Evolutionary conservation across 768 basidiomycete genomes (phyloP), one percentile per base, ranked within the genome.

Genomic region (Neoboletus brunneissimus): DNA sequence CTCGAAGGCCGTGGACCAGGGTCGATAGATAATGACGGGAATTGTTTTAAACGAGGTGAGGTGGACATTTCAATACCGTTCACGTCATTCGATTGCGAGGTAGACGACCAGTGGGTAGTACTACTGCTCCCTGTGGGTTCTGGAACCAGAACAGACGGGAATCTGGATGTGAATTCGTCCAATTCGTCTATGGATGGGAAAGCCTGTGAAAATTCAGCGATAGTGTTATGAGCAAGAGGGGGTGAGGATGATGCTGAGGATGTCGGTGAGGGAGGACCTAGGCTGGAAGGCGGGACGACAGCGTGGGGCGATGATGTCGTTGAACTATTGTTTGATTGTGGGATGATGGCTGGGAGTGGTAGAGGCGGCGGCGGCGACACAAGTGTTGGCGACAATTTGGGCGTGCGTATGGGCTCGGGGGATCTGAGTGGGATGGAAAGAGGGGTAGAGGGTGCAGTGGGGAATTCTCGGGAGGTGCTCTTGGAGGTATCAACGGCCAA

Each of bases 121-220:
- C 37, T 57, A 57, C 67, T 72, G 29, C 66, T 65, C 18, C 74
- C 78, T 0, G 78, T 79, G 18, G 61, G 61, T 45, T 65, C 46
- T n/a, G 80, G 76, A 18, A 77, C 48, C 5, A 82, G 79, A 16
- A 80, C 75, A 9, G 82, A 75, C 29, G 82, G 81, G 35, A 85
- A 73, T 43, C 70, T 73, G 59, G 82, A 75, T 8, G 70, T 68
- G 53, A 76, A 72, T 66, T 85, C 84, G 57, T 90, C 83, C 29
- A 91, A 72, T 66, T 91, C 88, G 64, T 88, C 84, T 62, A 92
- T 88, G 10, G 89, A 80, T 0, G 89, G 89, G 59, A 91, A 92
- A n/a, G 79, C 70, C 48, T 82, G 79, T 5, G 79, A 72, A 63
- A 90, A 89, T 34, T 83, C 84, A 9, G 79, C 74, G n/a, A 85